A percentile compares a stretch with the other conserved stretches of the same genome.
phyloP scores from a whole-genome alignment of 768 basidiomycete genomes.

The Rhodotorula babjevae region DNA sequence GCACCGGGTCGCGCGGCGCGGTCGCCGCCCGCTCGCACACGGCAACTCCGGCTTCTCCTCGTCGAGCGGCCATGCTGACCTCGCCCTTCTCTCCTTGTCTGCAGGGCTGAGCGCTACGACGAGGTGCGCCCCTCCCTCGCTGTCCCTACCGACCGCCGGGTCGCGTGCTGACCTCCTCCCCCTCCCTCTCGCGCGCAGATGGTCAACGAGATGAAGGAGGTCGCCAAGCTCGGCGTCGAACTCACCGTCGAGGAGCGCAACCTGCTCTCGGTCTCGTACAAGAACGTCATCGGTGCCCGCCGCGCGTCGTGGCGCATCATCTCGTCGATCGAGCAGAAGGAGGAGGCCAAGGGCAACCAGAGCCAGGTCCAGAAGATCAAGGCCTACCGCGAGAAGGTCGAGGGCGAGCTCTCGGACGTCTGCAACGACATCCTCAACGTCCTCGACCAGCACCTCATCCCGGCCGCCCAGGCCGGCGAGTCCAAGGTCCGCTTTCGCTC shows the following conservation, averaged over 20 bases:
- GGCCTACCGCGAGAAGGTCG: constrained; percentile 92
- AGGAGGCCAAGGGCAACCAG: constrained; percentile 96
- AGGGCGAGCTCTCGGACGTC: constrained; percentile 91
- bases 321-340: constrained; percentile 97
- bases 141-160: too few relatives aligned
- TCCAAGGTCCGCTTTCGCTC: constrained; percentile 70
- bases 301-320: constrained; percentile 99
- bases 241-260: constrained; percentile 98
- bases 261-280: constrained; percentile 96
- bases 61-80: neutral
- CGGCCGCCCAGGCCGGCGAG: constrained; percentile 91
- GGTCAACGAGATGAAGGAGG: constrained; percentile 41
- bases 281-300: constrained; percentile 82
- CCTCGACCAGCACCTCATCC: constrained; percentile 94
- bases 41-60: neutral
- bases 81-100: neutral
- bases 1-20: too few relatives aligned
- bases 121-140: constrained; percentile 15
- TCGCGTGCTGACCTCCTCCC: neutral
- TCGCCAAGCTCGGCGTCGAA: constrained; percentile 66
- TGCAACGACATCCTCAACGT: constrained; percentile 67
- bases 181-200: constrained; percentile 6
- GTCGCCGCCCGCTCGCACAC: too few relatives aligned
- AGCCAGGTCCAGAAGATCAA: constrained; percentile 96
- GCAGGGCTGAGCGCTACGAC: constrained; percentile 35